Conservation (phyloP, 345 rosid genomes). For the Pugionium dolabratum region DNA sequence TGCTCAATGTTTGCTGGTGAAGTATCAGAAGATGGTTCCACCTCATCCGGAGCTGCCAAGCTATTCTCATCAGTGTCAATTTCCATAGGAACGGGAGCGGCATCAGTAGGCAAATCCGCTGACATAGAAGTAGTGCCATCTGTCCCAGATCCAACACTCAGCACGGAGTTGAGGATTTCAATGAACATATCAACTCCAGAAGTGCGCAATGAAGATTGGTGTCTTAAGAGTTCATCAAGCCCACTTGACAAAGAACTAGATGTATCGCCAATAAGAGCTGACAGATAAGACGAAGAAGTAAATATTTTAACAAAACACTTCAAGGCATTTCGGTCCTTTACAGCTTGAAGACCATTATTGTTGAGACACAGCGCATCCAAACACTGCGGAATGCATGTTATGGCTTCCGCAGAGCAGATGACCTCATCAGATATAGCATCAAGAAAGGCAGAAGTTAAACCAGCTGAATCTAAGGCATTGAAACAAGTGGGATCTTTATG, state of each 20-base stretch:
- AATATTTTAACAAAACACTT: conserved; percentile 91
- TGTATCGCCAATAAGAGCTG: conserved; percentile 82
- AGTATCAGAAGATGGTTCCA: conserved; percentile 62
- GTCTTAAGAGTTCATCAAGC: conserved; percentile 92
- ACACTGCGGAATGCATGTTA: conserved; percentile 95
- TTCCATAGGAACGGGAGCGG: conserved; percentile 83
- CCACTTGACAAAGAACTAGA: conserved; percentile 83
- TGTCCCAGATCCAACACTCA: conserved; percentile 66
- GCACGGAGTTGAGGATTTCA: conserved; percentile 67
- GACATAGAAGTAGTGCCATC: conserved; percentile 52
- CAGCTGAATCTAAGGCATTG: conserved; percentile 79
- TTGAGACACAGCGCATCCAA: conserved; percentile 95
- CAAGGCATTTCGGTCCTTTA: conserved; percentile 81
- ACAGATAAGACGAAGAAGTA: conserved; percentile 74
- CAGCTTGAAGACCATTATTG: conserved; percentile 84
- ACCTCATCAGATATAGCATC: conserved; percentile 90
- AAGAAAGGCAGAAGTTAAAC: conserved; percentile 89
- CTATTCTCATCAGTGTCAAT: conserved; percentile 74
- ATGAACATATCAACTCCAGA: conserved; percentile 90
- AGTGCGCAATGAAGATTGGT: conserved; percentile 81
- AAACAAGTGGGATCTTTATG: conserved; percentile 97
- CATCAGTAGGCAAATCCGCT: conserved; percentile 46
- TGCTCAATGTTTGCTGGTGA: conserved; percentile 53
- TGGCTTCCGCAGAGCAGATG: conserved; percentile 84
- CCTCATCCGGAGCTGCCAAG: conserved; percentile 55